These are phyloP conservation scores for Leccinum angustisporum DNA, from an alignment of 1,284 basidiomycete genomes.

Conservation along the genomic window DNA sequence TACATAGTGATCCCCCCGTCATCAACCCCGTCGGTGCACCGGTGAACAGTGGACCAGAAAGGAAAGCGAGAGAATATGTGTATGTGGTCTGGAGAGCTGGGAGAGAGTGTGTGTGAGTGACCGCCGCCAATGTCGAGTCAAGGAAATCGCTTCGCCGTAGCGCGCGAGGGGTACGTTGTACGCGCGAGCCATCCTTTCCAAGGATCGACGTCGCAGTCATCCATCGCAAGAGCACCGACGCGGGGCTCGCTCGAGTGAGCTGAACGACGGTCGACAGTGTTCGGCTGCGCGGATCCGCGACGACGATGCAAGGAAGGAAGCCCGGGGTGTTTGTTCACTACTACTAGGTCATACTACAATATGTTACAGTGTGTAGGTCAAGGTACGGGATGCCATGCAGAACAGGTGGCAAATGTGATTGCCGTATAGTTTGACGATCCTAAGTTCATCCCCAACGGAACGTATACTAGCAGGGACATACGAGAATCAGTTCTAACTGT, in stretches of 20 bases:
- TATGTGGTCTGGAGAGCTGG: not conserved
- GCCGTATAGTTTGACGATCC: no score
- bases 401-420: no score
- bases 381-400: no score
- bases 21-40: not conserved
- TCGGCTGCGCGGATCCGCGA: conserved; percentile 39
- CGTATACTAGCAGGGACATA: no score
- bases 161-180: conserved; percentile 3
- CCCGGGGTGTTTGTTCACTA: no score
- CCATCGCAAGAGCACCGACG: conserved; percentile 63
- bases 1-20: no score
- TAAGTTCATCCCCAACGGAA: no score
- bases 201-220: conserved; percentile 64
- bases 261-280: conserved; percentile 26
- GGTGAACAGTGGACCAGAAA: no score
- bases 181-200: conserved; percentile 23
- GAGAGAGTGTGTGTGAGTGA: not conserved
- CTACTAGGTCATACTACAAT: no score
- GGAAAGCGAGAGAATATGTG: not conserved
- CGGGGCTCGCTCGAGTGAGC: conserved; percentile 29
- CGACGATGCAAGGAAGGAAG: conserved; percentile 40
- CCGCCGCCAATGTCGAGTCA: not conserved
- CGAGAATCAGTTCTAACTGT: no score
- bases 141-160: conserved; percentile 1
- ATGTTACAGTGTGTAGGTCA: no score